Evolutionary conservation across 2,329 filamentous ascomycete genomes (phyloP), one percentile per base, ranked within the genome.

Genomic region (Zasmidium citrigriseum): DNA sequence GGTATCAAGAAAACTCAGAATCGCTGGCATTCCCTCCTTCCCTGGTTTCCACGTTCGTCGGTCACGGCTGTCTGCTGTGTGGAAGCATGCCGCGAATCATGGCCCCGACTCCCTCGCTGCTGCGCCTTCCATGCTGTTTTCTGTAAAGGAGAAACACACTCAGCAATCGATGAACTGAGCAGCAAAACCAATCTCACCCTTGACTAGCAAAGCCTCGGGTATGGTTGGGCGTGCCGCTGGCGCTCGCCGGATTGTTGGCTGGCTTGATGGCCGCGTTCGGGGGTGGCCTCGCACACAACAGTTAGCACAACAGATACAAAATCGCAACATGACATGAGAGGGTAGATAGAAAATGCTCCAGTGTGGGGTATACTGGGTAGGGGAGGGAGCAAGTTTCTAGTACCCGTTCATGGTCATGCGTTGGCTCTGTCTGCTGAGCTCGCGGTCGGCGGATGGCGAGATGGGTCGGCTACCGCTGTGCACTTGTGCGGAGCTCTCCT

Each of bases 361-460:
- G 57, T 53, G 47, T 55, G 21, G 50, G 52, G 60, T 64, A 55
- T 62, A 41, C 46, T 46, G 51, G 49, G 50, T 49, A 55, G 48
- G 52, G 45, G 46, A 58, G 54, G 60, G 60, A 58, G 57, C 55
- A 64, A 61, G 58, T 62, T 53, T 66, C 74, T 93, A 97, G 83
- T 98, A 97, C 77, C 95, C 95, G 80, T 98, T 99, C 92, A 98
- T 96, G 68, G 92, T 96, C 87, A 95, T 91, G 76, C 95, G 87
- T 83, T 98, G 93, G 69, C 93, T 97, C 85, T 89, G 92, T 77
- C 93, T 88, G 89, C 93, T 98, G 72, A 99, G 81, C 80, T 99
- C 95, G 67, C 95, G 88, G 68, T 99, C 95, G 57, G 95, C 93
- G 61, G 92, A 85, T 61, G 95, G 95, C 76, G 91, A 96, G 82